Base-by-base conservation (phyloP, 345 rosid species). In the Laguncularia racemosa region DNA sequence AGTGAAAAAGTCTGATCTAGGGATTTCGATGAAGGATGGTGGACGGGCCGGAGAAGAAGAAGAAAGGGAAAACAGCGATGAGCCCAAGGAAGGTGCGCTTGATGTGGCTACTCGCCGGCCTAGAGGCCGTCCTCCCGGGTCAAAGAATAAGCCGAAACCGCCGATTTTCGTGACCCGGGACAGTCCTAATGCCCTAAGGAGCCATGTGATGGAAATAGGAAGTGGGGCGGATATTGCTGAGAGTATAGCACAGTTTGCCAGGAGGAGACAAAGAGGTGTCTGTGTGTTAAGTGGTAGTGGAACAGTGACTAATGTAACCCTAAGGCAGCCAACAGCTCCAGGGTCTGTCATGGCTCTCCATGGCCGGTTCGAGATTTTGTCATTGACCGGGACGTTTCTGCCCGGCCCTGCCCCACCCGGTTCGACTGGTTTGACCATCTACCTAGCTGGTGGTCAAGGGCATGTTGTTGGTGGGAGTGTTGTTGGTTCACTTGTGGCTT, bases 391-490 rank as follows among this genome's bases (percentile, higher is more conserved):
- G 0, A 74, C 84, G 0, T 79, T 76, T 58, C 51, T 79, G 50
- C 84, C 84, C 0, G 84, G 84, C 0, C 84, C 84, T 0, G 64
- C 84, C 0, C 84, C 84, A 0, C 84, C 81, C 3, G 81, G 81
- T 0, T 67, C 81, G 0, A 76, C 84, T 1, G 84, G 84, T 2
- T 48, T 79, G 57, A 79, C 84, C 3, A 72, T 79, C 13, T 79
- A 76, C 64, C 55, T 79, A 4, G 76, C 81, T 19, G 78, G 84
- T 0, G 81, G 81, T 16, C 84, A 79, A 26, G 84, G 84, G 7
- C 84, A 79, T 60, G 81, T 79, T 4, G 81, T 79, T 0, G 84
- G 84, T 15, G 84, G 84, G 15, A 76, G 70, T 28, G 84, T 79
- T 47, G 81, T 68, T 7, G 84, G 84, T 0, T 58, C 84, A 23